Evolutionary conservation across 352 stramenopile species (phyloP).

Genomic region (Phytophthora palmivora): DNA sequence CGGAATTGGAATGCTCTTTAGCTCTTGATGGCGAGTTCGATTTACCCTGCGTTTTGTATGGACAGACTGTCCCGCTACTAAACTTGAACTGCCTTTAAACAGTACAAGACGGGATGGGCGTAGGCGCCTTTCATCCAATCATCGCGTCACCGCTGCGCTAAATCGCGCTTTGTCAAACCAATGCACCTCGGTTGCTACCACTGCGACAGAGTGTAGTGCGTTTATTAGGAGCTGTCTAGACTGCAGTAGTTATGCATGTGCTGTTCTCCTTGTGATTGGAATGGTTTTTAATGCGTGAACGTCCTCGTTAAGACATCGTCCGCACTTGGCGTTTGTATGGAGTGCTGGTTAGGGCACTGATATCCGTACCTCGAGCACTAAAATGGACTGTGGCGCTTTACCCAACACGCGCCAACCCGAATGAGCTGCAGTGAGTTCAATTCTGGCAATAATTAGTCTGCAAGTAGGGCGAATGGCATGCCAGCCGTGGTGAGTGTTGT

Average conservation of each 20-base stretch:
- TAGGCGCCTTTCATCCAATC: conserved; percentile 11
- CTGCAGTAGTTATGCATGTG: no score
- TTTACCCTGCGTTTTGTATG: conserved; percentile 4
- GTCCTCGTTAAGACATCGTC: conserved; percentile 1
- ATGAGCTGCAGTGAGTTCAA: conserved; percentile 6
- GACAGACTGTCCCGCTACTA: conserved; percentile 8
- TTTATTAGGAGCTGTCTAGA: neutral
- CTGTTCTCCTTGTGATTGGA: no score
- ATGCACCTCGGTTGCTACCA: neutral
- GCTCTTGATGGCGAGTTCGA: conserved; percentile 11
- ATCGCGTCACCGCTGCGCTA: conserved; percentile 9
- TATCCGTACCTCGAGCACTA: conserved; percentile 18
- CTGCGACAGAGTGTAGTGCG: neutral
- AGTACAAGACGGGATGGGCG: conserved; percentile 13
- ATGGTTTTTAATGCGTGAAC: no score
- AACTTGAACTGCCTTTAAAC: conserved; percentile 11
- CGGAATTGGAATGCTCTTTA: conserved; percentile 14
- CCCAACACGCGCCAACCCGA: conserved; percentile 20
- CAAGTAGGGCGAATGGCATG: neutral
- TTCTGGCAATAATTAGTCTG: conserved; percentile 21
- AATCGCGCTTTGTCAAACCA: conserved; percentile 8
- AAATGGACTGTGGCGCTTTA: conserved; percentile 9
- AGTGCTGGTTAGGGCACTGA: conserved; percentile 25
- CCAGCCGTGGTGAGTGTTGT: neutral
- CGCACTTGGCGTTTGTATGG: conserved; percentile 19